phyloP scores from a whole-genome alignment of 1,284 basidiomycete genomes.

The Chalciporus sp. region DNA sequence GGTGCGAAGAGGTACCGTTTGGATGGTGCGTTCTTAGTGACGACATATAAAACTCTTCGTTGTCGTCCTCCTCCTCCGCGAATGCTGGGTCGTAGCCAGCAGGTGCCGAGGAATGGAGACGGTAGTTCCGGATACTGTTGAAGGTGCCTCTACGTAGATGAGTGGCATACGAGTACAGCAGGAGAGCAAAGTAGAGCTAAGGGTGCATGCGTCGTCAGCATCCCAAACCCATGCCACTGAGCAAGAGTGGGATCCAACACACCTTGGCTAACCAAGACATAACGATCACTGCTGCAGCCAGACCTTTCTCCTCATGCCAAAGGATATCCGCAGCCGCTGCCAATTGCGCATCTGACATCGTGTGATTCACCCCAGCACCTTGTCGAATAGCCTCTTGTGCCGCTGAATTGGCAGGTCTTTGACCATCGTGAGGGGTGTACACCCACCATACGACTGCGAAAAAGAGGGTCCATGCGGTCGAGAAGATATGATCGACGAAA shows the following conservation, averaged over 20 bases:
- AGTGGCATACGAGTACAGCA: slow-evolving; percentile 92
- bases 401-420: slow-evolving; percentile 74
- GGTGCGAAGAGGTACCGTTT: slow-evolving; percentile 44
- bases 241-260: slow-evolving; percentile 26
- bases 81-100: slow-evolving; percentile 44
- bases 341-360: slow-evolving; percentile 66
- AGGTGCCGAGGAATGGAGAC: slow-evolving; percentile 34
- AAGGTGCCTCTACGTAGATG: slow-evolving; percentile 94
- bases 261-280: slow-evolving; percentile 92
- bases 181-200: slow-evolving; percentile 89
- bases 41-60: slow-evolving; percentile 67
- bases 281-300: slow-evolving; percentile 76
- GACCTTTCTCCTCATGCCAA: slow-evolving; percentile 90
- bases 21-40: slow-evolving; percentile 48
- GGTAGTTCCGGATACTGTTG: slow-evolving; percentile 74
- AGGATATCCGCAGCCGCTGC: slow-evolving; percentile 74
- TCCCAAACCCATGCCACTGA: slow-evolving; percentile 5
- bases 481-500: slow-evolving; percentile 89
- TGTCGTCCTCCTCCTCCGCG: slow-evolving; percentile 59
- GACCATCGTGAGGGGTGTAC: slow-evolving; percentile 89
- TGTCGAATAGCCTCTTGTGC: slow-evolving; percentile 85
- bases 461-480: slow-evolving; percentile 89
- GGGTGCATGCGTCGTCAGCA: neutral
- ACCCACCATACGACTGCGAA: slow-evolving; percentile 92
- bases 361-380: slow-evolving; percentile 49